A percentile compares a stretch with the other conserved stretches of the same genome.
phyloP scores from a whole-genome alignment of 1,284 basidiomycete genomes.

The Anthracocystis setariae region DNA sequence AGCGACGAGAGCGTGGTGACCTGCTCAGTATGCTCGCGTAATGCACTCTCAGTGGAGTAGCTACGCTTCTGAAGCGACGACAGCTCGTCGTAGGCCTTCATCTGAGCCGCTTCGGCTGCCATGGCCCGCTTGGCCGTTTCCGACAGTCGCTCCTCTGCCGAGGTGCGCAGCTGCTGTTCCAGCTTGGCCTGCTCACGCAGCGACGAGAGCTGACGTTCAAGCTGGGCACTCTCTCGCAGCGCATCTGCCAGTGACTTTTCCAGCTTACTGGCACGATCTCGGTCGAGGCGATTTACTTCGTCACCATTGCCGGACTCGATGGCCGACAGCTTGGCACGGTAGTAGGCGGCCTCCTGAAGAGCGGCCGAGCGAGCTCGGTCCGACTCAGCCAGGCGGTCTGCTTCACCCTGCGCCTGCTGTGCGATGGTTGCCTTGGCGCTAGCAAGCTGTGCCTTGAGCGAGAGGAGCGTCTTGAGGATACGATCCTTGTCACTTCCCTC shows the following conservation, averaged over 20 bases:
- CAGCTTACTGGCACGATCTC: slow-evolving; percentile 81
- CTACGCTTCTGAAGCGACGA: slow-evolving; percentile 78
- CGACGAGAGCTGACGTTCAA: slow-evolving; percentile 76
- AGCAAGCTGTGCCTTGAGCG: slow-evolving; percentile 88
- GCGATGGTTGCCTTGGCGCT: slow-evolving; percentile 80
- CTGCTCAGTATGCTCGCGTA: slow-evolving; percentile 83
- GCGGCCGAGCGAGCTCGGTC: slow-evolving; percentile 83
- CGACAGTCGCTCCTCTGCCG: slow-evolving; percentile 81
- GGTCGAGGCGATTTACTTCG: slow-evolving; percentile 79
- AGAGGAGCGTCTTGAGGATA: slow-evolving; percentile 79
- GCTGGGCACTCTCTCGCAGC: slow-evolving; percentile 76
- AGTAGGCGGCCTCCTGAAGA: slow-evolving; percentile 93
- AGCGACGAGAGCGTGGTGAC: slow-evolving; percentile 80
- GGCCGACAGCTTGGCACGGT: slow-evolving; percentile 89
- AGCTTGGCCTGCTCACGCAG: slow-evolving; percentile 72
- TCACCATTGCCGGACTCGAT: slow-evolving; percentile 78
- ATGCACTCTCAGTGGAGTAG: slow-evolving; percentile 74
- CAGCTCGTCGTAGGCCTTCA: slow-evolving; percentile 77
- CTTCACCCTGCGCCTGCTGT: slow-evolving; percentile 79
- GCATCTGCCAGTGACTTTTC: slow-evolving; percentile 82
- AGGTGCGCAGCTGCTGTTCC: slow-evolving; percentile 72
- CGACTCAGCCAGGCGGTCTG: slow-evolving; percentile 81
- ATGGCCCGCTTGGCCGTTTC: slow-evolving; percentile 85
- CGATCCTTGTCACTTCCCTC: slow-evolving; percentile 69
- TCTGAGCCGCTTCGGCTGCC: slow-evolving; percentile 81